phyloP scores from a whole-genome alignment of 1,139 yeast genomes.

The Taphrina communis region DNA sequence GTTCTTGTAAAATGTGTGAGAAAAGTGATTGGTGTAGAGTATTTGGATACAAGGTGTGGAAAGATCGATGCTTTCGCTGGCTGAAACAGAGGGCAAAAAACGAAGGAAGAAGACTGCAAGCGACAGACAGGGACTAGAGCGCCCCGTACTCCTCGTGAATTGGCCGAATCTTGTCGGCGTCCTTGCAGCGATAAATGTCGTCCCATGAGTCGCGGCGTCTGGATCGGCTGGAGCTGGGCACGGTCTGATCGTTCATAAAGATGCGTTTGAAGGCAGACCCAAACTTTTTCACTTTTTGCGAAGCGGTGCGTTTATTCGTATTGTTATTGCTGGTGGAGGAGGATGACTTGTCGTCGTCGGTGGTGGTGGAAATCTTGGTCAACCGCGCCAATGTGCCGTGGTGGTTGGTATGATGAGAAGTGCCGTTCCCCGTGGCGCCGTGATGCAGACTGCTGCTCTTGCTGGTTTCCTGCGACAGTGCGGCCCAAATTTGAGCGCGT shows the following conservation, averaged over 20 bases:
- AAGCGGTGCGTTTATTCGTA: neutral
- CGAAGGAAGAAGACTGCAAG: too few relatives aligned
- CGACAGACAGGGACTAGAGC: neutral
- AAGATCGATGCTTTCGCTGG: neutral
- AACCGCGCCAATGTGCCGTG: neutral
- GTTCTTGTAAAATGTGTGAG: neutral
- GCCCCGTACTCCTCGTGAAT: slow-evolving; percentile 28
- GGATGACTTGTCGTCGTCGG: slow-evolving; percentile 3
- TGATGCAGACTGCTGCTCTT: slow-evolving; percentile 1
- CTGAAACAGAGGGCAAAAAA: too few relatives aligned
- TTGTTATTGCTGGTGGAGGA: neutral
- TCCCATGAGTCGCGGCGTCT: slow-evolving; percentile 26
- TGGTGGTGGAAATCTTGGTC: slow-evolving; percentile 1
- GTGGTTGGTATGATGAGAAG: too few relatives aligned
- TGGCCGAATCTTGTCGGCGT: slow-evolving; percentile 20
- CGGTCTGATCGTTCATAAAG: slow-evolving; percentile 32
- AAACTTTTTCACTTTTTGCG: slow-evolving; percentile 16
- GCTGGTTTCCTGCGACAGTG: slow-evolving; percentile 13
- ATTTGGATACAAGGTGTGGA: neutral
- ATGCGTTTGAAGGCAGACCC: slow-evolving; percentile 15
- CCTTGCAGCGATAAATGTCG: slow-evolving; percentile 26
- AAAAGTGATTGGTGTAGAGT: neutral
- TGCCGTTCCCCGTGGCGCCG: neutral
- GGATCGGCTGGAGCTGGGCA: neutral
- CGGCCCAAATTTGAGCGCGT: slow-evolving; percentile 31